phyloP scores from a whole-genome alignment of 768 basidiomycete species.

The Lactarius trivialis region DNA sequence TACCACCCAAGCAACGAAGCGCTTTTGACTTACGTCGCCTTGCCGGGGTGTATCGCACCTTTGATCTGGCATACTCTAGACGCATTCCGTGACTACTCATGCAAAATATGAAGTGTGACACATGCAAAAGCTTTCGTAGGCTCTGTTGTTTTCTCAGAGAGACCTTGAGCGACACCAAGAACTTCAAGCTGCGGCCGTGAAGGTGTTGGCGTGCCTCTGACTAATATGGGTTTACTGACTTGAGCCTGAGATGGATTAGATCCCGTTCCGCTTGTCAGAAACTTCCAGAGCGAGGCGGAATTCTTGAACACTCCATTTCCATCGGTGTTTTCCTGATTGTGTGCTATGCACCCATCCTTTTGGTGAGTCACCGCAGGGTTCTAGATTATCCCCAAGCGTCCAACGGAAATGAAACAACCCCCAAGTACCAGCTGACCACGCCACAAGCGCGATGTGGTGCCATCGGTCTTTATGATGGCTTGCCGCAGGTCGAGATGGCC shows the following conservation, averaged over 20 bases:
- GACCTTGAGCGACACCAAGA: not conserved
- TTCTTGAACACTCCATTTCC: not conserved
- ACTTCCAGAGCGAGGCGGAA: not conserved
- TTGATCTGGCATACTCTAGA: constrained; percentile 2
- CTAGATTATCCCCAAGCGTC: constrained; percentile 9
- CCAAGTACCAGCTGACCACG: constrained; percentile 18
- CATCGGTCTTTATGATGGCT: constrained; percentile 3
- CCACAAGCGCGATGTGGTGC: constrained; percentile 18
- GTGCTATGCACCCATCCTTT: not conserved
- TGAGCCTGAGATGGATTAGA: not conserved
- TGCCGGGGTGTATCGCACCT: not conserved
- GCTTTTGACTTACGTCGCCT: constrained; percentile 13
- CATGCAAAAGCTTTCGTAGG: constrained; percentile 3
- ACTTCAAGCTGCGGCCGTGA: not conserved
- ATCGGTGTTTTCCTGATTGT: constrained; percentile 10
- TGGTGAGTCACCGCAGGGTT: constrained; percentile 1
- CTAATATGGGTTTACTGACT: constrained; percentile 5
- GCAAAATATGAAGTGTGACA: constrained; percentile 10
- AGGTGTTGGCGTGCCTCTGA: constrained; percentile 2
- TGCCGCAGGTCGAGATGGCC: not conserved
- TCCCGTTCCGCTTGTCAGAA: not conserved
- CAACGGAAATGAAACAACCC: constrained; percentile 11
- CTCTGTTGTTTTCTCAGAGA: not conserved
- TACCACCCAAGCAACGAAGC: constrained; percentile 10
- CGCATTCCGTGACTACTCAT: constrained; percentile 8